Percentiles rank a stretch among this genome's conserved stretches.
Evolutionary conservation across 2,329 filamentous ascomycete species (phyloP).

Genomic region (Chaetomiaceae sp.): DNA sequence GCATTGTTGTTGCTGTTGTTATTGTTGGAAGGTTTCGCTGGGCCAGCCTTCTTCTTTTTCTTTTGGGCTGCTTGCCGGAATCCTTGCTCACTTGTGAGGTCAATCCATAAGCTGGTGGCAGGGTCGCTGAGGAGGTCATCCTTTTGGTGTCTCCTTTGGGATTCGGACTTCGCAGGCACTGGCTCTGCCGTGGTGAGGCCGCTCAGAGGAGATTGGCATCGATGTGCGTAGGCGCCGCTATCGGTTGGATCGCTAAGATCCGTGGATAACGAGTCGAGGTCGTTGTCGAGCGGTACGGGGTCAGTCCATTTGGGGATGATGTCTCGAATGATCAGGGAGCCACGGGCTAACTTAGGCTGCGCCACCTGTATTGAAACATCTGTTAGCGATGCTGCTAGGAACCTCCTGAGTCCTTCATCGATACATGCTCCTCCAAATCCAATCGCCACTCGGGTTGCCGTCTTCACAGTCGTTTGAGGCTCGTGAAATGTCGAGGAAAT

Average conservation of each 20-base stretch:
- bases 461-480: background rate
- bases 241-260: conserved; percentile 30
- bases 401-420: background rate
- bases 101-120: conserved; percentile 44
- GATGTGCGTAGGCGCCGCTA: conserved; percentile 32
- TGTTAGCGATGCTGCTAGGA: background rate
- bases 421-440: background rate
- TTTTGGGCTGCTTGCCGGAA: conserved; percentile 53
- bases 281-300: conserved; percentile 11
- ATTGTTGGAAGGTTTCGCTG: conserved; percentile 35
- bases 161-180: conserved; percentile 17
- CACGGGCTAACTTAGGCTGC: conserved; percentile 7
- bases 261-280: conserved; percentile 23
- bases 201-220: conserved; percentile 23
- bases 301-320: conserved; percentile 29
- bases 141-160: conserved; percentile 21
- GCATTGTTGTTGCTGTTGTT: conserved; percentile 44
- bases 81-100: conserved; percentile 53
- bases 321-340: conserved; percentile 14
- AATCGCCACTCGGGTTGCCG: too few species aligned
- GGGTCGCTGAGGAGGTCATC: conserved; percentile 44
- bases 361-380: background rate
- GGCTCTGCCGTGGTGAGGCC: conserved; percentile 23
- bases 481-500: background rate
- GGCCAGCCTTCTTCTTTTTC: conserved; percentile 49